Conservation (phyloP, 495 filamentous ascomycete species). For the Penicillium longicatenatum region DNA sequence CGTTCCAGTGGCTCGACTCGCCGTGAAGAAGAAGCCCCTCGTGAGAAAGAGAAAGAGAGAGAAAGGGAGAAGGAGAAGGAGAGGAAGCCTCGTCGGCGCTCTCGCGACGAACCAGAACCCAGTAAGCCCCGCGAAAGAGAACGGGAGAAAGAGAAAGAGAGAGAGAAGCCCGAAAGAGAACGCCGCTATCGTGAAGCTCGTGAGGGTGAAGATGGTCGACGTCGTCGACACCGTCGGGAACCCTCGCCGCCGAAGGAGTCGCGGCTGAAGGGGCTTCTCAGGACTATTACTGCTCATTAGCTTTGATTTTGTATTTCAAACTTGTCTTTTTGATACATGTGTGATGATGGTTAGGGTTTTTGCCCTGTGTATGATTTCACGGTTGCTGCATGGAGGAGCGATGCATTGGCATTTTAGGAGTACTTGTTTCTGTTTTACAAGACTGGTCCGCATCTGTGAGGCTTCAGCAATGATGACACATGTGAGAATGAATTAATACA, state of each 20-base stretch:
- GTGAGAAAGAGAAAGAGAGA: conserved; percentile 13
- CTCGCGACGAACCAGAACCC: conserved; percentile 16
- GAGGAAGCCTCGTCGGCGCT: conserved; percentile 15
- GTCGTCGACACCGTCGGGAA: conserved; percentile 37
- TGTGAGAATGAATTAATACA: not conserved
- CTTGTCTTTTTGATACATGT: not conserved
- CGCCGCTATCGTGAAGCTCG: not conserved
- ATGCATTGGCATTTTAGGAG: conserved; percentile 27
- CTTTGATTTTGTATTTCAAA: conserved; percentile 8
- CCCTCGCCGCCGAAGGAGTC: conserved; percentile 37
- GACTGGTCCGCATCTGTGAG: conserved; percentile 1
- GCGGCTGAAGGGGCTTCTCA: conserved; percentile 41
- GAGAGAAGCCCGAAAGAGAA: conserved; percentile 1
- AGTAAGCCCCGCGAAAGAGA: conserved; percentile 21
- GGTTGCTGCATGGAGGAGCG: conserved; percentile 25
- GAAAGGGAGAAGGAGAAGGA: conserved; percentile 11
- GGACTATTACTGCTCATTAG: conserved; percentile 35
- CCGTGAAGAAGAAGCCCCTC: conserved; percentile 21
- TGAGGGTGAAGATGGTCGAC: conserved; percentile 20
- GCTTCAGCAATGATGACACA: not conserved
- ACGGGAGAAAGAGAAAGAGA: conserved; percentile 2
- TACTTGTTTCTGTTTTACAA: conserved; percentile 17
- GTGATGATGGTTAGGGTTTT: conserved; percentile 7
- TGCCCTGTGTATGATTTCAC: conserved; percentile 15
- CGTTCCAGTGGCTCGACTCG: conserved; percentile 32